Conservation (phyloP, 306 rosid genomes). For the Echinosophora koreensis region DNA sequence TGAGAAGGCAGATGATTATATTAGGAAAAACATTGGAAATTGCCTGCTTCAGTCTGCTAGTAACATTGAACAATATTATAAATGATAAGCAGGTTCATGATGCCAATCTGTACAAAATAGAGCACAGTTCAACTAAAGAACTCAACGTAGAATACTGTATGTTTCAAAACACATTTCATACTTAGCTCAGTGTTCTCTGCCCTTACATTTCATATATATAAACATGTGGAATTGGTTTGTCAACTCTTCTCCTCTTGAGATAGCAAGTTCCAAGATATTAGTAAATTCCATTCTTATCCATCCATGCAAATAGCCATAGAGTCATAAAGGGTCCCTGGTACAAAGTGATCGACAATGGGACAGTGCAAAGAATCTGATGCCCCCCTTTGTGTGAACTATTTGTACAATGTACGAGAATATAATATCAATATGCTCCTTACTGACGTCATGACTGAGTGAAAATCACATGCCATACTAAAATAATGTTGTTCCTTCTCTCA, state of each 20-base stretch:
- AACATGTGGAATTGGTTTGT: conserved; percentile 16
- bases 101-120: conserved; percentile 40
- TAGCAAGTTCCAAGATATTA: conserved; percentile 37
- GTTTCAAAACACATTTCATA: conserved; percentile 27
- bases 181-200: conserved; percentile 32
- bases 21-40: conserved; percentile 29
- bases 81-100: conserved; percentile 18
- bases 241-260: conserved; percentile 15
- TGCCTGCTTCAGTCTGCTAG: conserved; percentile 32
- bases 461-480: neutral
- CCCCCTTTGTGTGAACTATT: no score
- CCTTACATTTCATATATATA: conserved; percentile 27
- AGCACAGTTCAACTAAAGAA: conserved; percentile 25
- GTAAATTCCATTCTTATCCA: conserved; percentile 32
- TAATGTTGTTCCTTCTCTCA: no score
- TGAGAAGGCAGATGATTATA: conserved; percentile 35
- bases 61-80: conserved; percentile 36
- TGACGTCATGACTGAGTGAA: conserved; percentile 15
- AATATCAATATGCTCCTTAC: no score
- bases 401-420: conserved; percentile 21
- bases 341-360: conserved; percentile 22
- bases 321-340: conserved; percentile 20
- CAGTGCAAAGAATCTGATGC: no score
- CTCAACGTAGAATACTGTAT: conserved; percentile 17
- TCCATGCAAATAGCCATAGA: conserved; percentile 19